Percentiles rank a stretch among this genome's conserved stretches.
Conservation (phyloP, 2,329 filamentous ascomycete species). For the Aureobasidium melanogenum region DNA sequence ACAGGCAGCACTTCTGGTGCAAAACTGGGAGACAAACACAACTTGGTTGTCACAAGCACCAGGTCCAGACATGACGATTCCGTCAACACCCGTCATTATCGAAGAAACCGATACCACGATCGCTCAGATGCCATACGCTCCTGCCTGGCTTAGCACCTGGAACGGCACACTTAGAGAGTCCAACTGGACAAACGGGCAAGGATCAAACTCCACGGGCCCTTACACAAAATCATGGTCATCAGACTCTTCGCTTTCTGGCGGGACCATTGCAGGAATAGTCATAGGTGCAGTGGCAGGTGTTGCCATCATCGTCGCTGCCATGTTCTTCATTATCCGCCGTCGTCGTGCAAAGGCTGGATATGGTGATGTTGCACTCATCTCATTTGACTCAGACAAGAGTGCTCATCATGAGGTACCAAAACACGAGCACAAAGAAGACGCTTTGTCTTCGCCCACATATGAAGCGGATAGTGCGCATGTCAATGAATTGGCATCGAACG, state of each 20-base stretch:
- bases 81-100: not conserved
- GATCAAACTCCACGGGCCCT: too few species aligned
- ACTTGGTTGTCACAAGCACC: conserved; percentile 1
- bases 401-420: not conserved
- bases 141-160: not conserved
- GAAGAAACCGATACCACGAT: not conserved
- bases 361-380: not conserved
- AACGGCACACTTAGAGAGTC: not conserved
- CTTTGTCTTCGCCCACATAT: not conserved
- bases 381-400: not conserved
- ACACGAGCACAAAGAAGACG: not conserved
- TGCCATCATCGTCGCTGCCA: not conserved
- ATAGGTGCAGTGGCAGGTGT: not conserved
- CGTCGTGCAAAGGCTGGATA: not conserved
- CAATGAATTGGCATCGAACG: not conserved
- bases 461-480: not conserved
- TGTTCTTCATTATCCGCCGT: not conserved
- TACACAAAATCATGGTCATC: too few species aligned
- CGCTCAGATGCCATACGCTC: not conserved
- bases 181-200: too few species aligned
- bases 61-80: not conserved
- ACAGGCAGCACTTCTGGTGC: not conserved
- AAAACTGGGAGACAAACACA: conserved; percentile 2
- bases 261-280: not conserved
- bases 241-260: not conserved